Conservation (phyloP, 805 yeast genomes). For the Candida incommunis region DNA sequence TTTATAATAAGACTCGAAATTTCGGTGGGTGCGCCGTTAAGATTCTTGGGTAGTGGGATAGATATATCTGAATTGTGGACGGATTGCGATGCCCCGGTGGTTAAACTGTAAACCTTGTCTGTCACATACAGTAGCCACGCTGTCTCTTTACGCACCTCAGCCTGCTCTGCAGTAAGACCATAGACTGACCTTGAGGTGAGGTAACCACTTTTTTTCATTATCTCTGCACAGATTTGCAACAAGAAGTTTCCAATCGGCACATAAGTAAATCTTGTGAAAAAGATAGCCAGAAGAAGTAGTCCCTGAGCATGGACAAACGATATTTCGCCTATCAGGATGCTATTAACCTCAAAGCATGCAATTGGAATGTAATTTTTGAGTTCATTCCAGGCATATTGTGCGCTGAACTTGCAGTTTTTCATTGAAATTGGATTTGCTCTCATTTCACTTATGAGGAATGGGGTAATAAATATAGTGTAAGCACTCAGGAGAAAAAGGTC, state of each 20-base stretch:
- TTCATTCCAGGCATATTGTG: too few species aligned
- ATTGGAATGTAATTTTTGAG: too few species aligned
- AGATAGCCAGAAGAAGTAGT: not conserved
- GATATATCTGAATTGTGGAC: not conserved
- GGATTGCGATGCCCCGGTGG: not conserved
- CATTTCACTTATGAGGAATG: too few species aligned
- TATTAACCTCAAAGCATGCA: too few species aligned
- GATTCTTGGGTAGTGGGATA: not conserved
- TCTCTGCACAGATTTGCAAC: not conserved
- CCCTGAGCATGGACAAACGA: not conserved
- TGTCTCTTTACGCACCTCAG: not conserved
- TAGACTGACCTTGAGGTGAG: not conserved
- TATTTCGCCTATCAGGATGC: too few species aligned
- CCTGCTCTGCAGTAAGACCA: not conserved
- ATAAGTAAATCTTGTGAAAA: not conserved
- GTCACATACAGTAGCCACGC: not conserved
- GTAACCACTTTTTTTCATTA: not conserved
- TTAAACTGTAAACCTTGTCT: not conserved
- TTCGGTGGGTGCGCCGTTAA: not conserved
- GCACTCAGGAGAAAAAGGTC: not conserved
- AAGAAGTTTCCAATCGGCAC: not conserved
- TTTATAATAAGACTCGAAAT: not conserved
- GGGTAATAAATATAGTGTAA: not conserved
- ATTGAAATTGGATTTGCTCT: not conserved
- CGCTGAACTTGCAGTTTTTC: not conserved